Evolutionary conservation across 495 filamentous ascomycete species (phyloP), one percentile per base, ranked within the genome.

Genomic region (Aspergillus sclerotioniger): DNA sequence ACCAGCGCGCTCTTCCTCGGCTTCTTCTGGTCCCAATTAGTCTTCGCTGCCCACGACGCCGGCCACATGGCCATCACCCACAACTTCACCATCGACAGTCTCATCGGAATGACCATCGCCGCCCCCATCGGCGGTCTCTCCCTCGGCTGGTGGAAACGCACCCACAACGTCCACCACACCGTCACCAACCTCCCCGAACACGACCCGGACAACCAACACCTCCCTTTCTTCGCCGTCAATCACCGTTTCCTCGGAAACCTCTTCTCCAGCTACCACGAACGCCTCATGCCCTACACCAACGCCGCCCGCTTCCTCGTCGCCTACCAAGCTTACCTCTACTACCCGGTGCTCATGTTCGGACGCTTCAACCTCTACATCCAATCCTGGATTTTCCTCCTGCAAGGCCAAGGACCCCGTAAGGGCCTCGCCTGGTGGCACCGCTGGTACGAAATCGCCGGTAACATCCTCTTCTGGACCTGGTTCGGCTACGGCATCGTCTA

Each of bases 51-150:
- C 53, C 91, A 96, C 70, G 91, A 96, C 74, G 88, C 91, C 13
- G 89, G 88, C 0, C 91, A 96, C 70, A 90, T 93, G 86, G 90
- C 87, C 58, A 94, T 96, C 57, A 96, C 91, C 20, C 91, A 95
- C 66, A 69, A 83, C 65, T 93, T 88, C 66, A 78, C 81, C 16
- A 70, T 77, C 19, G 91, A 96, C 73, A 86, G 87, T n/a, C 69
- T 84, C 35, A 88, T 95, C 57, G 90, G 88, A 52, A 92, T 95
- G 61, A 69, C 91, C 57, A 85, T 95, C 63, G 90, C 90, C 19
- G 83, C 90, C 65, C 93, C 88, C 63, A 71, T 90, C 16, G 91
- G 91, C 28, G 91, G 91, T 2, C 75, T 96, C 13, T 90, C 86
- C 19, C 54, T 90, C 3, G 87, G 90, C 16, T 96, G 91, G 91